Base-by-base conservation (phyloP, 2,329 filamentous ascomycete species). In the Grosmannia clavigera region DNA sequence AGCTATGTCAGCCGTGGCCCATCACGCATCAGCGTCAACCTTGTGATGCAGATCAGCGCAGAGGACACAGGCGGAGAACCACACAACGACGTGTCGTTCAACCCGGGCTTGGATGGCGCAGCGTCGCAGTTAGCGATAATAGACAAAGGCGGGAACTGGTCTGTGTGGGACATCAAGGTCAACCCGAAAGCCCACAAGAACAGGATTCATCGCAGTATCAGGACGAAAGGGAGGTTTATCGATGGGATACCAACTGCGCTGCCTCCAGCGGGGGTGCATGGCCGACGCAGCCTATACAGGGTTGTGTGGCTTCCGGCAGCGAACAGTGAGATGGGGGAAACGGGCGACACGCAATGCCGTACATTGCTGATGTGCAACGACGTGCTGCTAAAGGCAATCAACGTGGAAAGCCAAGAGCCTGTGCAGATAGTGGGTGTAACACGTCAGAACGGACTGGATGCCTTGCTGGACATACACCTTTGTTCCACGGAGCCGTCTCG, bases 81-180 rank as follows among this genome's bases (percentile, higher is more conserved):
- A 0, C 84, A 88, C 65, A 77, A 78, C 0, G 84, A 91, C 70
- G 74, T 87, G 3, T 71, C 80, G 0, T 88, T 91, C 68, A 86
- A 85, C 63, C 81, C 85, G 0, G 70, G 71, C 4, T 67, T 67
- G 5, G 72, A 61, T 64, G 81, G 73, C 69, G 72, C 74, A 12
- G 78, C 75, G 19, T 78, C 82, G 1, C 84, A 87, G 65, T 72
- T 91, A 58, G 84, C 78, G 19, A 74, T 90, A 31, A 75, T 91
- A 22, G 85, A 91, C 66, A 76, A 82, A 58, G 73, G 73, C 40
- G 87, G 86, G 1, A 75, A 74, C 61, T 92, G 87, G 88, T 83
- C 75, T 52, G 70, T 90, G 4, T 90, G 85, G 83, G 78, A 87
- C 62, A 72, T 87, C 29, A 64, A 66, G 14, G 74, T 72, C 59